Evolutionary conservation across 2,329 filamentous ascomycete species (phyloP).

Genomic region (Microsporum audouinii): DNA sequence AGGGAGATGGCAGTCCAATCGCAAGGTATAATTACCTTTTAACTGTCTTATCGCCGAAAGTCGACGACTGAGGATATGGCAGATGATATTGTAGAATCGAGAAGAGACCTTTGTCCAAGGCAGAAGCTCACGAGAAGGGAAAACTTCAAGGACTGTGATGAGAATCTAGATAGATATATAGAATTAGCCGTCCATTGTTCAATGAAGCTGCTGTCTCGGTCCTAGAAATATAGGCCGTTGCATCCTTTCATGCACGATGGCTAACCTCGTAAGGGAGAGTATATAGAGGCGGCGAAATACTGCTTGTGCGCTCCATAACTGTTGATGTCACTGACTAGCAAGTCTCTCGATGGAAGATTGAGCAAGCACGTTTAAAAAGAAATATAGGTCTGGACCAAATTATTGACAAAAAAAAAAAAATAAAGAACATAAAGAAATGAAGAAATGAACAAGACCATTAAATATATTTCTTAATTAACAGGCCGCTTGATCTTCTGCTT

Average conservation of each 20-base stretch:
- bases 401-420: neutral
- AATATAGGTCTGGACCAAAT: neutral
- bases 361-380: neutral
- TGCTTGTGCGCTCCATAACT: neutral
- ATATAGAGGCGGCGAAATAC: neutral
- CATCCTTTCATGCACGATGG: neutral
- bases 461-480: neutral
- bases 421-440: neutral
- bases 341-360: neutral
- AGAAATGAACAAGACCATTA: neutral
- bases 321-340: too few relatives aligned
- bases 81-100: conserved; percentile 1
- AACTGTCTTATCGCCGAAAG: neutral
- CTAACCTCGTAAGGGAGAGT: conserved; percentile 1
- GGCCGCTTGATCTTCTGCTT: neutral
- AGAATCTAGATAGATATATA: neutral
- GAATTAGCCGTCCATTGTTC: neutral
- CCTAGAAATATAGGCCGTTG: neutral
- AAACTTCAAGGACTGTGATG: neutral
- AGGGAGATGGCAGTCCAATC: neutral
- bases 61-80: neutral
- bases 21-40: neutral
- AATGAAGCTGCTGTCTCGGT: neutral
- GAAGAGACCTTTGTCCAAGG: neutral
- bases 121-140: neutral